Conservation (phyloP, 768 basidiomycete species). For the Tulasnella sp. region DNA sequence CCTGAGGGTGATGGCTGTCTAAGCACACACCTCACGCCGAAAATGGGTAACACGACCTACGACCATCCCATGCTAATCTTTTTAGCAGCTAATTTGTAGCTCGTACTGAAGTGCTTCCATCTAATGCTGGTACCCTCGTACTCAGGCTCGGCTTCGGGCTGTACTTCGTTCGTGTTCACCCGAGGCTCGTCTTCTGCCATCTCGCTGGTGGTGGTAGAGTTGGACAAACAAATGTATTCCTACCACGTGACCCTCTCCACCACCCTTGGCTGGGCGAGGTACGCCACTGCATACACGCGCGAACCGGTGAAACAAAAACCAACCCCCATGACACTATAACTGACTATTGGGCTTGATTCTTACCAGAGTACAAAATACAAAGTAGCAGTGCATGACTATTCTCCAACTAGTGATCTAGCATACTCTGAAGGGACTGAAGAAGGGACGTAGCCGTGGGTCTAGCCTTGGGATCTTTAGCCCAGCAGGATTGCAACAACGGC, state of each 20-base stretch:
- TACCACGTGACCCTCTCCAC: neutral
- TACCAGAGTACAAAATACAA: neutral
- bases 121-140: slow-evolving; percentile 7
- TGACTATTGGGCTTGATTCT: no score
- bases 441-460: neutral
- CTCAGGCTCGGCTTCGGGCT: neutral
- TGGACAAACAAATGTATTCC: neutral
- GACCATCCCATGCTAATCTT: slow-evolving; percentile 11
- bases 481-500: neutral
- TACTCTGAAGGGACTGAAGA: neutral
- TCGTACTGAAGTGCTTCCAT: slow-evolving; percentile 6
- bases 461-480: neutral
- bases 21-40: neutral
- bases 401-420: neutral
- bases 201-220: neutral
- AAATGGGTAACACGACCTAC: neutral
- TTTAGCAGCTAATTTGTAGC: slow-evolving; percentile 6
- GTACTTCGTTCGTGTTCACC: neutral
- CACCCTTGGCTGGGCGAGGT: no score
- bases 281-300: no score
- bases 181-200: neutral
- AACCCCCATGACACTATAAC: no score
- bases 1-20: neutral
- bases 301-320: no score
- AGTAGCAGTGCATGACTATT: neutral